Percentiles rank a stretch among this genome's conserved stretches.
Evolutionary conservation across 78 protist genomes (phyloP).

Genomic region (Blattamonas nauphoetae): DNA sequence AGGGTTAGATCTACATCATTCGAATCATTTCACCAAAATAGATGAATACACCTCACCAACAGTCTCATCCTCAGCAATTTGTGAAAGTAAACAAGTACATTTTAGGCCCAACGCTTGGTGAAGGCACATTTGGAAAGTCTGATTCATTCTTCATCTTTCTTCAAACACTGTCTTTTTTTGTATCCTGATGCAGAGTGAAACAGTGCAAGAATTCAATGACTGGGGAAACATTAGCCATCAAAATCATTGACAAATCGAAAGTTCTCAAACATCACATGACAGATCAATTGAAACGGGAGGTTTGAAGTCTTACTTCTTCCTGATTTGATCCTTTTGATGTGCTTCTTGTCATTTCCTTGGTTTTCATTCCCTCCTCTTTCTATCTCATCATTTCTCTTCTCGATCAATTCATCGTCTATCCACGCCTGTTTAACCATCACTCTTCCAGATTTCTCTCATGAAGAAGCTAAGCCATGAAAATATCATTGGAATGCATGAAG

Average conservation of each 20-base stretch:
- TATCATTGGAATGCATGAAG: slow-evolving; percentile 33
- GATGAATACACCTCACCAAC: too few species aligned
- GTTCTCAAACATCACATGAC: slow-evolving; percentile 16
- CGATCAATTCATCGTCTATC: neutral
- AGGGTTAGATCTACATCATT: too few species aligned
- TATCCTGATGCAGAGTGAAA: slow-evolving; percentile 18
- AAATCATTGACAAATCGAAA: slow-evolving; percentile 29
- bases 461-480: slow-evolving; percentile 18
- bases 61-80: too few species aligned
- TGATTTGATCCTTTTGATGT: neutral
- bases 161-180: neutral
- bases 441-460: neutral
- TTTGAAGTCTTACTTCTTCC: neutral
- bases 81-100: slow-evolving; percentile 1
- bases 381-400: neutral
- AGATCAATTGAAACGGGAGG: slow-evolving; percentile 34
- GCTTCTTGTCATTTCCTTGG: neutral
- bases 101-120: slow-evolving; percentile 24
- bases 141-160: neutral
- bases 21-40: too few species aligned
- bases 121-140: slow-evolving; percentile 40
- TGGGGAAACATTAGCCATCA: slow-evolving; percentile 31
- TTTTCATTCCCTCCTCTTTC: slow-evolving; percentile 20
- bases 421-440: too few species aligned
- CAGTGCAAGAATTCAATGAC: neutral